Evolutionary conservation across 352 stramenopile species (phyloP).

Genomic region (Globisporangium nodosum): DNA sequence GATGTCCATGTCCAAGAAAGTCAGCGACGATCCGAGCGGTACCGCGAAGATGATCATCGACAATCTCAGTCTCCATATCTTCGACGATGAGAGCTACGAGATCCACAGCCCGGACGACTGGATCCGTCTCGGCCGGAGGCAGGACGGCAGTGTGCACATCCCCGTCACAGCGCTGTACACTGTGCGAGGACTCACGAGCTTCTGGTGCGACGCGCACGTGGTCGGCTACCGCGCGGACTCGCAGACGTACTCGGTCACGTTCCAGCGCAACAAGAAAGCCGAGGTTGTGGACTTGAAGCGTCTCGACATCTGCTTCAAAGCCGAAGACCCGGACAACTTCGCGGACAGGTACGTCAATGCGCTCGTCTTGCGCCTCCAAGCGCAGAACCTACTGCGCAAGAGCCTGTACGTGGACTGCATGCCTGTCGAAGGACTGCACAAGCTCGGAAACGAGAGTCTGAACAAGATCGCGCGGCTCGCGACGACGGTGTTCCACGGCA

Average conservation of each 20-base stretch:
- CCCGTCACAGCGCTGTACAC: slow-evolving; percentile 71
- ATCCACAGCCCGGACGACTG: slow-evolving; percentile 56
- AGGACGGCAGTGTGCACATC: slow-evolving; percentile 51
- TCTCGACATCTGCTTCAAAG: slow-evolving; percentile 79
- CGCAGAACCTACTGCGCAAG: slow-evolving; percentile 62
- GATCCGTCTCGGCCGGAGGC: slow-evolving; percentile 46
- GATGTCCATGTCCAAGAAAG: slow-evolving; percentile 28
- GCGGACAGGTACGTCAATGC: slow-evolving; percentile 65
- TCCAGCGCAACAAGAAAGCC: slow-evolving; percentile 56
- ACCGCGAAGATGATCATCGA: slow-evolving; percentile 51
- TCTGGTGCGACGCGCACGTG: slow-evolving; percentile 64
- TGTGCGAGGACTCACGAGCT: slow-evolving; percentile 42
- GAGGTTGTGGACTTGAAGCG: slow-evolving; percentile 46
- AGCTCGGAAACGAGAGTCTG: slow-evolving; percentile 72
- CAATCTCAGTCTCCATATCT: slow-evolving; percentile 52
- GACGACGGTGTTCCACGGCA: slow-evolving; percentile 60
- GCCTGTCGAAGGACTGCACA: slow-evolving; percentile 76
- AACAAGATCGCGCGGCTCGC: slow-evolving; percentile 71
- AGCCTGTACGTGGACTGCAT: slow-evolving; percentile 87
- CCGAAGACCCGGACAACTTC: slow-evolving; percentile 74
- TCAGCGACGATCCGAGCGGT: slow-evolving; percentile 41
- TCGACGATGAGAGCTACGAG: slow-evolving; percentile 83
- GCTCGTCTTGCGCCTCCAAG: slow-evolving; percentile 48
- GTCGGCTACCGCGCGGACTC: slow-evolving; percentile 39
- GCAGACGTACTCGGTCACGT: slow-evolving; percentile 49